Evolutionary conservation across 2,329 filamentous ascomycete genomes (phyloP), one percentile per base, ranked within the genome.

Genomic region (Colletotrichum sp.): DNA sequence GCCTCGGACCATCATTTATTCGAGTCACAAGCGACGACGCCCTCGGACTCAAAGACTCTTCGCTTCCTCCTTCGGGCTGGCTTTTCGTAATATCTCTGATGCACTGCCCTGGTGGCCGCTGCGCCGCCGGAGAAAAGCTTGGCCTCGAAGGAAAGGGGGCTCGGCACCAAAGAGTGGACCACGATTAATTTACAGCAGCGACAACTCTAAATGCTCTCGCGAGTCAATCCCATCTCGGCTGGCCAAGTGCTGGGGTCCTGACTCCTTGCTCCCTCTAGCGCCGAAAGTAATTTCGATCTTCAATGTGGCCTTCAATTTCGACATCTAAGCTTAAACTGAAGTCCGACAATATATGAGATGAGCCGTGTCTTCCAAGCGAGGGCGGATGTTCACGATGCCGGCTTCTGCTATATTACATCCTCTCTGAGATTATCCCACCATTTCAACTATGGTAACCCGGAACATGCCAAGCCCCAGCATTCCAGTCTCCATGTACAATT

Each of bases 131-230:
- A 43, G 16, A 43, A 65, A 73, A 68, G 56, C 64, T 73, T 75
- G 73, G 70, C 64, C 28, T 48, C 1, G n/a, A 39, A 10, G 22
- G 22, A 71, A 43, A 34, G 36, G 64, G 71, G 10, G 56, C 10
- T 60, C 36, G n/a, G 48, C 43, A 25, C 18, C 8, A 61, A 62
- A 69, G 66, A 52, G 43, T 52, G 43, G 69, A 7, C 16, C 18
- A 68, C 70, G 25, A 15, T 48, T 56, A 28, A 65, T 73, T 34
- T 36, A 60, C 32, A 64, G 16, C 22, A 55, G 43, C 34, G 30
- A 39, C 60, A 75, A 72, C 70, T 71, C n/a, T 68, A 39, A 75
- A 73, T 61, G 70, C 73, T 65, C n/a, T 34, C 27, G 34, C 64
- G 56, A 73, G 56, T 68, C 62, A 64, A 64, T 34, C 43, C 28